These are phyloP conservation scores for Cryptococcus sp. DNA, from an alignment of 1,284 basidiomycete genomes.

Conservation along the genomic window DNA sequence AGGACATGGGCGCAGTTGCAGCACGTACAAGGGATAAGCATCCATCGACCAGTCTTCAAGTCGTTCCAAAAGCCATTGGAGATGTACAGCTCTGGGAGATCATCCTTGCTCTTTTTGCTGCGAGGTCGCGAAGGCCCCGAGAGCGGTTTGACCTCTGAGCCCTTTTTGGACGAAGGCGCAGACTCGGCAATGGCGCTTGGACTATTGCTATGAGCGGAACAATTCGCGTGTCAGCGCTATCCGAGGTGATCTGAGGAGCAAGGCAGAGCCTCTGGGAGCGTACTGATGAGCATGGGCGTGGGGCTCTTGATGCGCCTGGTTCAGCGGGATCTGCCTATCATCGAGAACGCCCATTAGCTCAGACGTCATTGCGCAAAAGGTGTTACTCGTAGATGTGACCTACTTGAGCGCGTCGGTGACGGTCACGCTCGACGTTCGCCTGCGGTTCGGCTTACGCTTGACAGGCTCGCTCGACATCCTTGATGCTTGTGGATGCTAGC, in stretches of 20 bases:
- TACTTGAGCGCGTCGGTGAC: conserved; percentile 44
- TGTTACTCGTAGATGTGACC: conserved; percentile 12
- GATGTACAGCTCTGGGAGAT: conserved; percentile 40
- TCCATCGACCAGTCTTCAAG: conserved; percentile 66
- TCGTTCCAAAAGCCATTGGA: conserved; percentile 57
- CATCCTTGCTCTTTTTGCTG: conserved; percentile 7
- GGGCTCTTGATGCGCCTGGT: conserved; percentile 26
- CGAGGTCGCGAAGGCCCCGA: conserved; percentile 23
- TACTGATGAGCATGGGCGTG: conserved; percentile 2
- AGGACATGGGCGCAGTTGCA: background rate
- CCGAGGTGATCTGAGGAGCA: background rate
- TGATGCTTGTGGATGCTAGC: background rate
- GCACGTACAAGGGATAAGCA: conserved; percentile 68
- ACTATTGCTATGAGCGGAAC: too few relatives aligned
- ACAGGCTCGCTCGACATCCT: background rate
- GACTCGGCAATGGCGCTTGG: too few relatives aligned
- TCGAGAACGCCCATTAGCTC: background rate
- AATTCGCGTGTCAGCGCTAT: background rate
- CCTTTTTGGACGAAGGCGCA: too few relatives aligned
- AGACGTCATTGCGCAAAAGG: too few relatives aligned
- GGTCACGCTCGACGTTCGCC: conserved; percentile 33
- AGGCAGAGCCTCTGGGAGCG: background rate
- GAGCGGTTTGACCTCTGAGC: conserved; percentile 38
- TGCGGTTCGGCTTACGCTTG: background rate
- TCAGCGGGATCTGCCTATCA: conserved; percentile 44